These are phyloP conservation scores for Saccharomycopsis malanga DNA, from an alignment of 805 yeast genomes.

Conservation along the genomic window DNA sequence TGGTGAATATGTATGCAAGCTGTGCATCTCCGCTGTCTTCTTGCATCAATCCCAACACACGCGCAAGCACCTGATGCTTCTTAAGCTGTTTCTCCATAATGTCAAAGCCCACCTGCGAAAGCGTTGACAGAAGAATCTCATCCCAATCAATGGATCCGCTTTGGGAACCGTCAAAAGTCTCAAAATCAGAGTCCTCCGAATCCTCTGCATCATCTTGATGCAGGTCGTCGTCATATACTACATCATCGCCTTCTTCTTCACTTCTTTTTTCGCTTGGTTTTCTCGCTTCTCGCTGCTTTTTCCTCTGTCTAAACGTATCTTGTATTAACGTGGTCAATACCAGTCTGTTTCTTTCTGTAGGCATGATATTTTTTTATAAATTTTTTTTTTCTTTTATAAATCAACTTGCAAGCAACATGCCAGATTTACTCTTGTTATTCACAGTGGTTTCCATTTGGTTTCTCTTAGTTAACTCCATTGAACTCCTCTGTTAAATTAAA, in stretches of 20 bases:
- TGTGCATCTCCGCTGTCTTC: neutral
- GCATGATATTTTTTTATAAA: too few relatives aligned
- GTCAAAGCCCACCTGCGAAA: conserved; percentile 17
- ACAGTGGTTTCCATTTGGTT: too few relatives aligned
- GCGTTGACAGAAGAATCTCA: conserved; percentile 7
- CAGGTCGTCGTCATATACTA: conserved; percentile 21
- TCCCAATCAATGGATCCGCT: conserved; percentile 12
- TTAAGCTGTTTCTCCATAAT: conserved; percentile 10
- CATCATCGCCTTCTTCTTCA: too few relatives aligned
- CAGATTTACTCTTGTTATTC: too few relatives aligned
- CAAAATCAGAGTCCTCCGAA: conserved; percentile 24
- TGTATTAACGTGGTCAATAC: too few relatives aligned
- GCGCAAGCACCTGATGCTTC: conserved; percentile 10
- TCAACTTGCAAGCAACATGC: too few relatives aligned
- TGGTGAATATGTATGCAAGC: neutral
- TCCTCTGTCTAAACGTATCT: neutral
- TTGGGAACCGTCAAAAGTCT: conserved; percentile 11
- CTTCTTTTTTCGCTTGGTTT: too few relatives aligned
- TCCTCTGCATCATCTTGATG: conserved; percentile 22
- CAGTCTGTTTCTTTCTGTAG: too few relatives aligned
- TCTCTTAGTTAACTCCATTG: too few relatives aligned
- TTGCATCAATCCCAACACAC: neutral
- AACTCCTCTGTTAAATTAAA: too few relatives aligned
- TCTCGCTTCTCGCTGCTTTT: too few relatives aligned
- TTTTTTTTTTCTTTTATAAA: too few relatives aligned